Evolutionary conservation across 495 filamentous ascomycete species (phyloP).

Genomic region (Talaromyces ruber): DNA sequence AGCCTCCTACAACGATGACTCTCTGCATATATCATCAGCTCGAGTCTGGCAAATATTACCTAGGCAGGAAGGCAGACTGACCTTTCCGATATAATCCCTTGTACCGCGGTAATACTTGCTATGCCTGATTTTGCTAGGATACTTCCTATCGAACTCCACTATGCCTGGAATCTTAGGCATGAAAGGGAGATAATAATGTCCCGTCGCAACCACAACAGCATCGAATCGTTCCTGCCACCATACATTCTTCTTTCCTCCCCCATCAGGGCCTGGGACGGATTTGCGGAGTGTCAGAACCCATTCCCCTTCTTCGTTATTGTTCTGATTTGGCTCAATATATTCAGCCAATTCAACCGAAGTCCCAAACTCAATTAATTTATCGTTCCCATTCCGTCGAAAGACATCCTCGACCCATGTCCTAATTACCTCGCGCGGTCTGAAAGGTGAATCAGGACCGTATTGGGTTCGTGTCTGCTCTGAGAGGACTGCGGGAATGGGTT

Average conservation of each 20-base stretch:
- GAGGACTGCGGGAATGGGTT: slow-evolving; percentile 17
- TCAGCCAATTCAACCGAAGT: slow-evolving; percentile 33
- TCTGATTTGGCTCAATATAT: neutral
- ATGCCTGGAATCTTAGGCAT: slow-evolving; percentile 51
- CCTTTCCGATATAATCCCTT: slow-evolving; percentile 26
- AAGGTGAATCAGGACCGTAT: slow-evolving; percentile 27
- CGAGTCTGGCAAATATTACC: neutral
- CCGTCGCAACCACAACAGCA: slow-evolving; percentile 71
- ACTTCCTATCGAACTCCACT: slow-evolving; percentile 23
- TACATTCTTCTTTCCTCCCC: slow-evolving; percentile 14
- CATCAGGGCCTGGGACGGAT: slow-evolving; percentile 10
- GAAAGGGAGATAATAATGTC: slow-evolving; percentile 68
- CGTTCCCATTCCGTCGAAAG: slow-evolving; percentile 20
- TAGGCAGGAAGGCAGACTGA: neutral
- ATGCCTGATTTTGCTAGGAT: slow-evolving; percentile 28
- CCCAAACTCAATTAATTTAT: slow-evolving; percentile 24
- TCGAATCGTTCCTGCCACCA: slow-evolving; percentile 48
- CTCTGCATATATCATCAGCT: slow-evolving; percentile 7
- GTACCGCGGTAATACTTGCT: slow-evolving; percentile 33
- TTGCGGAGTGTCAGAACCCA: slow-evolving; percentile 30
- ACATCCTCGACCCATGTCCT: slow-evolving; percentile 30
- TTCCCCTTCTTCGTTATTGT: slow-evolving; percentile 24
- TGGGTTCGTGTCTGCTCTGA: neutral
- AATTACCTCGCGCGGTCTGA: slow-evolving; percentile 27
- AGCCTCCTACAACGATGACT: slow-evolving; percentile 33